These are phyloP conservation scores for Colletotrichum eremochloae DNA, from an alignment of 2,329 filamentous ascomycete genomes.

Conservation along the genomic window DNA sequence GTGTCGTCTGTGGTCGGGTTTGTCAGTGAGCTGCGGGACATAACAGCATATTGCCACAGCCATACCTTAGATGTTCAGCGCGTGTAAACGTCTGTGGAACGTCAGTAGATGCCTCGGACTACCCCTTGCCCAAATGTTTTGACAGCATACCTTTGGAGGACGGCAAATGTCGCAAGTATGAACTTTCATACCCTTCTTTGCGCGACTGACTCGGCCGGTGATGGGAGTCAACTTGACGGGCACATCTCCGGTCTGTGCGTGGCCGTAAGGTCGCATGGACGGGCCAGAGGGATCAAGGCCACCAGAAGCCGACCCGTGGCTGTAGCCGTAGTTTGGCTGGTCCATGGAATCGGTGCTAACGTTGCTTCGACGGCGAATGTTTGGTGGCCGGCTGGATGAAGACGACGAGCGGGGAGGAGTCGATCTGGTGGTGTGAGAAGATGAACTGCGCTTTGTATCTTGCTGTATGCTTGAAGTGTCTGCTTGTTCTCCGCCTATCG, in stretches of 20 bases:
- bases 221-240: conserved; percentile 68
- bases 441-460: conserved; percentile 53
- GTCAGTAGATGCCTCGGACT: conserved; percentile 3
- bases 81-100: conserved; percentile 69
- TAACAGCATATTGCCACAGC: neutral
- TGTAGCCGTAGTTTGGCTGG: conserved; percentile 46
- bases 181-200: conserved; percentile 71
- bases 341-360: conserved; percentile 66
- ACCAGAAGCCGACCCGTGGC: conserved; percentile 47
- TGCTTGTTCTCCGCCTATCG: conserved; percentile 52
- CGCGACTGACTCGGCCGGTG: conserved; percentile 68
- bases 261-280: conserved; percentile 58
- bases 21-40: conserved; percentile 11
- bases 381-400: conserved; percentile 31
- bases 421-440: conserved; percentile 50
- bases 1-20: conserved; percentile 62
- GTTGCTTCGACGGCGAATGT: conserved; percentile 57
- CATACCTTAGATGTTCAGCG: conserved; percentile 72
- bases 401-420: conserved; percentile 47
- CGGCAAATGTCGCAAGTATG: conserved; percentile 67
- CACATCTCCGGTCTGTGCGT: conserved; percentile 51
- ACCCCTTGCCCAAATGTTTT: neutral
- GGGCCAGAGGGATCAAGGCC: conserved; percentile 45
- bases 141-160: conserved; percentile 62
- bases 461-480: conserved; percentile 50